phyloP scores from a whole-genome alignment of 2,329 filamentous ascomycete species.

The Colletotrichum godetiae region DNA sequence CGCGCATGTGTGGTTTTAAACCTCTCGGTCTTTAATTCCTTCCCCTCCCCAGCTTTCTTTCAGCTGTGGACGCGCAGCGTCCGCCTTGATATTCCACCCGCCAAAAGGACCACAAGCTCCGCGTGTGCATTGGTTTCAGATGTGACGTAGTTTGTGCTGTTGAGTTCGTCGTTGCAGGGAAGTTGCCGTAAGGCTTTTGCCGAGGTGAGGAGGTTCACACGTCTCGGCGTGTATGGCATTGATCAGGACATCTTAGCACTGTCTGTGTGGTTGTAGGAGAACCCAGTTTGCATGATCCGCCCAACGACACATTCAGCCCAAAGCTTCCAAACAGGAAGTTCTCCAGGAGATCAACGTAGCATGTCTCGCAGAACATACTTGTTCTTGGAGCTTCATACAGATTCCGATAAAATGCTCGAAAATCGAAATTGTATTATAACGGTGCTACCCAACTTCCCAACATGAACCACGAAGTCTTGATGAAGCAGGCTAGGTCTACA shows the following conservation, averaged over 20 bases:
- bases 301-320: background rate
- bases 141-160: conserved; percentile 27
- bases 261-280: conserved; percentile 26
- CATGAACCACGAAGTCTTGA: no score
- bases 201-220: conserved; percentile 3
- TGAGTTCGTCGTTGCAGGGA: conserved; percentile 31
- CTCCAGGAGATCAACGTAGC: background rate
- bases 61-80: background rate
- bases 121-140: conserved; percentile 32
- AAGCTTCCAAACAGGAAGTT: background rate
- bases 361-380: background rate
- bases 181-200: conserved; percentile 13
- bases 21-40: background rate
- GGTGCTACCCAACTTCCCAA: background rate
- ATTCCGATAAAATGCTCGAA: background rate
- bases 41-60: background rate
- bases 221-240: conserved; percentile 26
- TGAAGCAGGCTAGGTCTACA: background rate
- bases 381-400: background rate
- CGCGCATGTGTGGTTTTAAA: conserved; percentile 14
- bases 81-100: conserved; percentile 1
- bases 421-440: background rate
- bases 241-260: conserved; percentile 30
- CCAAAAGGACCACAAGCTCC: conserved; percentile 4
- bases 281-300: background rate